Conservation (phyloP, 768 basidiomycete genomes). For the Boletus bicolor region DNA sequence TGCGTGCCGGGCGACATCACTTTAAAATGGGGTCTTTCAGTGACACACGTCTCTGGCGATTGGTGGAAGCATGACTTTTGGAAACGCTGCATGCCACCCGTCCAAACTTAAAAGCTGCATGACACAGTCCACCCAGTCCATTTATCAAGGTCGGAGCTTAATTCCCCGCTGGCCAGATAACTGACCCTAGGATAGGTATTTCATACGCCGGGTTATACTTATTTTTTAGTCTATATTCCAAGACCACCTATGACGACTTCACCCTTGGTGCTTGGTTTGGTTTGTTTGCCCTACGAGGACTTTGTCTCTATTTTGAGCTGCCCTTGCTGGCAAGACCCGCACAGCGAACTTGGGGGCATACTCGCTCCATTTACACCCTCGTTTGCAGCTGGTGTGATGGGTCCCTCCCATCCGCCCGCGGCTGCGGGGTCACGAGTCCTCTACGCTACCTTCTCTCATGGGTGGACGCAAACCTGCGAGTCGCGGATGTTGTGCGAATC, state of each 20-base stretch:
- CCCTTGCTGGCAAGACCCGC: background rate
- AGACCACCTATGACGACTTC: background rate
- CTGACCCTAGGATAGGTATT: constrained; percentile 20
- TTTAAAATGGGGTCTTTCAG: constrained; percentile 33
- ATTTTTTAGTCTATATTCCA: constrained; percentile 4
- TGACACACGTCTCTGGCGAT: constrained; percentile 45
- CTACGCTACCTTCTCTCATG: constrained; percentile 1
- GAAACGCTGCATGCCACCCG: constrained; percentile 27
- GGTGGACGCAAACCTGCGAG: constrained; percentile 1
- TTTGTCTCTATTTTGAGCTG: constrained; percentile 6
- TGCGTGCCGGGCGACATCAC: constrained; percentile 33
- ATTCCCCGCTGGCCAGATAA: constrained; percentile 13
- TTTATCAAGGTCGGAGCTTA: constrained; percentile 22
- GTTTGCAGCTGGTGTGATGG: constrained; percentile 5
- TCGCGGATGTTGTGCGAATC: constrained; percentile 13
- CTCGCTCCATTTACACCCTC: constrained; percentile 15
- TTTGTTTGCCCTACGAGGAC: background rate
- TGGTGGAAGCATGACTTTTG: constrained; percentile 67
- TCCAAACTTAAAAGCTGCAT: constrained; percentile 15
- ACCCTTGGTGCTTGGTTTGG: background rate
- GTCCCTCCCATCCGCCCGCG: background rate
- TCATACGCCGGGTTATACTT: constrained; percentile 9
- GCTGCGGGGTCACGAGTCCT: constrained; percentile 6
- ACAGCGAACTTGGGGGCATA: constrained; percentile 7
- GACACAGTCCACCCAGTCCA: constrained; percentile 1